Percentiles rank a stretch among this genome's conserved stretches.
Conservation (phyloP, 306 rosid species). For the Castanospermum australe region DNA sequence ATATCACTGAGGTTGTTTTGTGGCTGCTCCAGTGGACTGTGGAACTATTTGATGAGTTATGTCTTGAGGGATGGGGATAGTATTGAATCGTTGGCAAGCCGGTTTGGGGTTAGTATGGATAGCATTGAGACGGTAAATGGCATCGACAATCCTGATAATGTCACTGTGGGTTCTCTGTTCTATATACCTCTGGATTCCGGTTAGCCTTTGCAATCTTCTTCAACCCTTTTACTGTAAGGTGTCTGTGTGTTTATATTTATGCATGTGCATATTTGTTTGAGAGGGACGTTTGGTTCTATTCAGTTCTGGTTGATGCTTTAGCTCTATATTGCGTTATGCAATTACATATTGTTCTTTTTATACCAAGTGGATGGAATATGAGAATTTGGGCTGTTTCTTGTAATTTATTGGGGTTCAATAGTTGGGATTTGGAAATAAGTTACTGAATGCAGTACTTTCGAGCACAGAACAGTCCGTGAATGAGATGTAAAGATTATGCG, state of each 20-base stretch:
- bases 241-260: not conserved
- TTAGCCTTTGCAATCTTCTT: constrained; percentile 35
- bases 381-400: not conserved
- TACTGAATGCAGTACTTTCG: not conserved
- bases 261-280: constrained; percentile 11
- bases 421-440: not conserved
- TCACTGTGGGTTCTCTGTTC: constrained; percentile 78
- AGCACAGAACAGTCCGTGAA: not conserved
- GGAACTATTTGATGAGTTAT: constrained; percentile 95
- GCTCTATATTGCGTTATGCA: constrained; percentile 1
- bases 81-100: constrained; percentile 74
- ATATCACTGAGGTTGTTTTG: constrained; percentile 82
- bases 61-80: constrained; percentile 88
- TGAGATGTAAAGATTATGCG: not conserved
- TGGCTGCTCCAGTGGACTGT: constrained; percentile 85
- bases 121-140: constrained; percentile 83
- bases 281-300: not conserved
- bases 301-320: constrained; percentile 12
- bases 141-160: constrained; percentile 76
- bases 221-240: not conserved
- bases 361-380: constrained; percentile 2
- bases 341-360: not conserved
- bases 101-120: constrained; percentile 97
- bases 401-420: not conserved
- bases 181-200: constrained; percentile 93